Evolutionary conservation across 1,284 basidiomycete genomes (phyloP).

Genomic region (Ceratobasidium sp.): DNA sequence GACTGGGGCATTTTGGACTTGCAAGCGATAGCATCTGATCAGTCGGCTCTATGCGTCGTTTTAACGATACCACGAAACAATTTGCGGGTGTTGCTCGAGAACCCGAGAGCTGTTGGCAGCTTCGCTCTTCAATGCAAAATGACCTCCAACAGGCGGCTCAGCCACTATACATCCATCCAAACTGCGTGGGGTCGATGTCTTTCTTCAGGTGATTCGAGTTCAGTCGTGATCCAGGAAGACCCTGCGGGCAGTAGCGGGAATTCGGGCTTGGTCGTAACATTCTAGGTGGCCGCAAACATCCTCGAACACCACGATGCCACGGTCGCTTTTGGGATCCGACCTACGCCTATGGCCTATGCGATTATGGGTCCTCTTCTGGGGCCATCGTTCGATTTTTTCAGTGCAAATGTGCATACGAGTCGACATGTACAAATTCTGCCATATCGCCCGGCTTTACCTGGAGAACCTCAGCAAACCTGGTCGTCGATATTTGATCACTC

Average conservation of each 20-base stretch:
- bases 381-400: background rate
- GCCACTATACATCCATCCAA: background rate
- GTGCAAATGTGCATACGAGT: background rate
- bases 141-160: background rate
- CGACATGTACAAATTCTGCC: background rate
- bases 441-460: background rate
- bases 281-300: background rate
- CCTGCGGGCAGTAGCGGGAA: background rate
- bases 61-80: constrained; percentile 3
- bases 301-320: background rate
- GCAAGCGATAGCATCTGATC: background rate
- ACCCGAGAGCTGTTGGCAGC: background rate
- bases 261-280: constrained; percentile 19
- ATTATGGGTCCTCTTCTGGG: background rate
- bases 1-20: background rate
- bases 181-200: constrained; percentile 13
- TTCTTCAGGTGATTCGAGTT: too few species aligned
- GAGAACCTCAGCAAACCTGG: background rate
- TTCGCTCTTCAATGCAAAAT: background rate
- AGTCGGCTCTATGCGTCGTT: background rate
- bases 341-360: background rate
- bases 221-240: constrained; percentile 12
- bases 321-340: background rate
- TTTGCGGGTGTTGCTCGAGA: background rate
- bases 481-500: too few species aligned